A percentile compares a stretch with the other conserved stretches of the same genome.
Evolutionary conservation across 2,329 filamentous ascomycete species (phyloP).

Genomic region (Curvularia eragrostidis): DNA sequence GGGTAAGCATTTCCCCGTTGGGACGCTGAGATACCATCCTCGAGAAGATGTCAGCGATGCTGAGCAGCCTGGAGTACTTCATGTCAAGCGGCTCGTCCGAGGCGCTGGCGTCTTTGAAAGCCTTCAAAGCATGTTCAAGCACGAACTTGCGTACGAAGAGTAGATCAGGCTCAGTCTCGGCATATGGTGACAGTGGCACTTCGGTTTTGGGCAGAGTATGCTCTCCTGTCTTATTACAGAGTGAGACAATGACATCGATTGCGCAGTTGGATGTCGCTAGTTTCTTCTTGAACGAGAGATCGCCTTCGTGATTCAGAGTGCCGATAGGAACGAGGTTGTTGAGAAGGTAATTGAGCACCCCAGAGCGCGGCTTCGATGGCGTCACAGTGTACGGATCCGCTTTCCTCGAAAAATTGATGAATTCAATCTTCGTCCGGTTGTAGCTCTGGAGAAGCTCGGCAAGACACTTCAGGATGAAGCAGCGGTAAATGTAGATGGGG

Average conservation of each 20-base stretch:
- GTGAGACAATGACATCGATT: slow-evolving; percentile 81
- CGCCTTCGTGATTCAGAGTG: slow-evolving; percentile 74
- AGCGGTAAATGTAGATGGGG: slow-evolving; percentile 94
- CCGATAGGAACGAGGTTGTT: slow-evolving; percentile 75
- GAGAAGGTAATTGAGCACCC: slow-evolving; percentile 91
- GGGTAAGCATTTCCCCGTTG: slow-evolving; percentile 47
- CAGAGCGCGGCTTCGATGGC: slow-evolving; percentile 91
- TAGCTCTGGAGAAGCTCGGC: slow-evolving; percentile 91
- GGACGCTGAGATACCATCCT: slow-evolving; percentile 76
- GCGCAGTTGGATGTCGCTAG: slow-evolving; percentile 84
- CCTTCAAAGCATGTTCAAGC: slow-evolving; percentile 87
- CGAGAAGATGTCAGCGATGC: slow-evolving; percentile 88
- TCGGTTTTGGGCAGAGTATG: slow-evolving; percentile 63
- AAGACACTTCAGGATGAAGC: slow-evolving; percentile 90
- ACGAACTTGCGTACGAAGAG: slow-evolving; percentile 95
- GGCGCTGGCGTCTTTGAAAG: slow-evolving; percentile 84
- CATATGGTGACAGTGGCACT: slow-evolving; percentile 47
- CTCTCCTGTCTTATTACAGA: slow-evolving; percentile 89
- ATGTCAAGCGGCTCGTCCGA: slow-evolving; percentile 81
- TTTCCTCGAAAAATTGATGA: slow-evolving; percentile 98
- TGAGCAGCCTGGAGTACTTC: slow-evolving; percentile 87
- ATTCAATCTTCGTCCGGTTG: slow-evolving; percentile 94
- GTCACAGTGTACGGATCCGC: slow-evolving; percentile 82
- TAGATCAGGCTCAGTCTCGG: slow-evolving; percentile 81
- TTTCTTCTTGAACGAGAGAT: slow-evolving; percentile 81